These are phyloP conservation scores for Gonium pectorale DNA, from an alignment of 139 green algal genomes.

Conservation along the genomic window DNA sequence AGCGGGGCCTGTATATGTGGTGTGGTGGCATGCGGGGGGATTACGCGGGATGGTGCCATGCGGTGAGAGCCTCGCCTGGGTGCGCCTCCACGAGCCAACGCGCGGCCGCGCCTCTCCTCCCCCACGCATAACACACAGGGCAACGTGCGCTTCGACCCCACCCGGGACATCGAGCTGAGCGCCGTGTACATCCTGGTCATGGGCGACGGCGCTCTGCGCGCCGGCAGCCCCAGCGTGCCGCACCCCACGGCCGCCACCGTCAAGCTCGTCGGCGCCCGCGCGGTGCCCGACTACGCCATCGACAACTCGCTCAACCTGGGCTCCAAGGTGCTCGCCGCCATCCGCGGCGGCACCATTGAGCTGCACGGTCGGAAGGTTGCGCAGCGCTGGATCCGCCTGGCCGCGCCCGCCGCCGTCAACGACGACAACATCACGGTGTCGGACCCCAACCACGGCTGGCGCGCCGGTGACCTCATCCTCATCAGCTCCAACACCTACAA, in stretches of 20 bases:
- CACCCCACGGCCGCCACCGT: slow-evolving; percentile 11
- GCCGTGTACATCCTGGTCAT: slow-evolving; percentile 46
- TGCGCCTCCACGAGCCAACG: too few species aligned
- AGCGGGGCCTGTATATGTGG: too few species aligned
- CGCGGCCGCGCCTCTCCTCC: too few species aligned
- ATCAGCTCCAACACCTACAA: slow-evolving; percentile 62
- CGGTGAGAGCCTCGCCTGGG: too few species aligned
- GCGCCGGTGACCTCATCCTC: slow-evolving; percentile 48
- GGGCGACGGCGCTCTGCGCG: slow-evolving; percentile 6
- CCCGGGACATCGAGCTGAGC: slow-evolving; percentile 7
- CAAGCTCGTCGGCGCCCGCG: background rate
- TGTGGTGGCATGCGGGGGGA: too few species aligned
- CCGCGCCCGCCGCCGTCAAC: slow-evolving; percentile 33
- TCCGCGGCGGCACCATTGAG: slow-evolving; percentile 52
- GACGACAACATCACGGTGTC: slow-evolving; percentile 36
- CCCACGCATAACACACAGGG: slow-evolving; percentile 38
- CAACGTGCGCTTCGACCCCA: slow-evolving; percentile 40
- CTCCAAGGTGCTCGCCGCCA: slow-evolving; percentile 45
- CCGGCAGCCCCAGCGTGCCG: slow-evolving; percentile 14
- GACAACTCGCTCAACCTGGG: slow-evolving; percentile 41
- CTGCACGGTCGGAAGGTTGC: slow-evolving; percentile 46
- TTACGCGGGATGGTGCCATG: too few species aligned
- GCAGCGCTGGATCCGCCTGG: slow-evolving; percentile 59
- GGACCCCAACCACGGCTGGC: slow-evolving; percentile 48
- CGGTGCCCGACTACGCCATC: slow-evolving; percentile 37